These are phyloP conservation scores for Striga asiatica DNA, from an alignment of 257 asterid species.

Conservation along the genomic window DNA sequence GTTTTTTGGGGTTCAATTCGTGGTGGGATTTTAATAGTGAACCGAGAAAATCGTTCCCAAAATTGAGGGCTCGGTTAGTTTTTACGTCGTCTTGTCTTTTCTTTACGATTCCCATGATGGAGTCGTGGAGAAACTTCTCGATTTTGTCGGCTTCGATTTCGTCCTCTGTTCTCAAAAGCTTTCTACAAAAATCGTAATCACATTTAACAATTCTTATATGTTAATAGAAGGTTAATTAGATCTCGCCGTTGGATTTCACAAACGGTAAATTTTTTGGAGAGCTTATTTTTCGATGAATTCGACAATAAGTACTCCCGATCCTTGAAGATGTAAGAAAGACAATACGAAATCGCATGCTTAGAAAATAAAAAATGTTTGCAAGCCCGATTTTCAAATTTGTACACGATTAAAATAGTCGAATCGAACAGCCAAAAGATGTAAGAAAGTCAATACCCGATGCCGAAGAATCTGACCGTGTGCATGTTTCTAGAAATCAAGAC, in stretches of 20 bases:
- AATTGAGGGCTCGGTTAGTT: slow-evolving; percentile 19
- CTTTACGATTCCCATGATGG: slow-evolving; percentile 25
- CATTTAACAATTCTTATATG: too few species aligned
- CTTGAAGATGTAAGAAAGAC: too few species aligned
- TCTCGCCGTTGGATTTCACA: too few species aligned
- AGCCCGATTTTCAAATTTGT: too few species aligned
- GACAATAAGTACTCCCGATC: too few species aligned
- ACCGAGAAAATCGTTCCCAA: slow-evolving; percentile 50
- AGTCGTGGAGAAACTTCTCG: slow-evolving; percentile 24
- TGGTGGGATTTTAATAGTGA: slow-evolving; percentile 27
- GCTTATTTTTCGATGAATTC: too few species aligned
- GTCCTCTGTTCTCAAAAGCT: slow-evolving; percentile 18
- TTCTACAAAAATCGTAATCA: too few species aligned
- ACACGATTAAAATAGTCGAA: background rate
- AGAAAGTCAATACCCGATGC: slow-evolving; percentile 16
- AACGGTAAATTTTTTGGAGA: too few species aligned
- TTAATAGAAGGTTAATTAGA: too few species aligned
- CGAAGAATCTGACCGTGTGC: slow-evolving; percentile 16
- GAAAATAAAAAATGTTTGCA: too few species aligned
- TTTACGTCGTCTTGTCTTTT: slow-evolving; percentile 23
- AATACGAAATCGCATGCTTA: too few species aligned
- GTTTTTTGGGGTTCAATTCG: slow-evolving; percentile 14
- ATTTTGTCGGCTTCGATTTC: slow-evolving; percentile 30
- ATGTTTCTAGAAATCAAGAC: slow-evolving; percentile 13
- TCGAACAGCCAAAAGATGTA: background rate